These are phyloP conservation scores for Paraurostyla sp. DNA, from an alignment of 73 alveolate genomes.

Conservation along the genomic window DNA sequence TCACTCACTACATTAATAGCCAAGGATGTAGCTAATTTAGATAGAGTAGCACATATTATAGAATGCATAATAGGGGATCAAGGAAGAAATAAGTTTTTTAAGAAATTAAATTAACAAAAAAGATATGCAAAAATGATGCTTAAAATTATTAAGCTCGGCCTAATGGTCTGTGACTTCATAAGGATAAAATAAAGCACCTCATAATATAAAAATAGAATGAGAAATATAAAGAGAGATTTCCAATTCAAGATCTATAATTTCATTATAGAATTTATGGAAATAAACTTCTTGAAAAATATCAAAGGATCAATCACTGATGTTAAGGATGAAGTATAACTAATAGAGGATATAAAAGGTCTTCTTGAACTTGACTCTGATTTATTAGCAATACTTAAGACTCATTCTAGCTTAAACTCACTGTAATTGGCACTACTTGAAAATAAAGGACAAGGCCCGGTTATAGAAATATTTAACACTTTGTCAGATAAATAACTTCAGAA, in stretches of 20 bases:
- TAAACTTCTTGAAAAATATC: not conserved
- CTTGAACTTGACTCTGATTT: not conserved
- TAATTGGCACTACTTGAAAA: no score
- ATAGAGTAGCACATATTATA: not conserved
- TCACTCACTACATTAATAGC: not conserved
- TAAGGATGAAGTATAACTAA: conserved; percentile 34
- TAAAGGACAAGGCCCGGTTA: no score
- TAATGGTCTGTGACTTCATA: not conserved
- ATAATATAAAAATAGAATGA: not conserved
- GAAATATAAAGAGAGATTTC: not conserved
- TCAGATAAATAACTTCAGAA: no score
- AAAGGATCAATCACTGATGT: not conserved
- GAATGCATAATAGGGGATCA: not conserved
- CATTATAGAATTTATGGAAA: not conserved
- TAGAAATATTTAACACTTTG: no score
- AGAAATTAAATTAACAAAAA: not conserved
- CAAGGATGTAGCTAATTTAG: not conserved
- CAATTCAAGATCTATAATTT: not conserved
- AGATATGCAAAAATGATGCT: not conserved
- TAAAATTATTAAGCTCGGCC: not conserved
- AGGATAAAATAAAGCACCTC: not conserved
- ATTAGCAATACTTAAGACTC: no score
- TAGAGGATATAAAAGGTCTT: conserved; percentile 34
- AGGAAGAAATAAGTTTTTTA: not conserved
- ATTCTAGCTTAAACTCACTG: no score